phyloP scores from a whole-genome alignment of 805 yeast species.

The Candida hungchunana region DNA sequence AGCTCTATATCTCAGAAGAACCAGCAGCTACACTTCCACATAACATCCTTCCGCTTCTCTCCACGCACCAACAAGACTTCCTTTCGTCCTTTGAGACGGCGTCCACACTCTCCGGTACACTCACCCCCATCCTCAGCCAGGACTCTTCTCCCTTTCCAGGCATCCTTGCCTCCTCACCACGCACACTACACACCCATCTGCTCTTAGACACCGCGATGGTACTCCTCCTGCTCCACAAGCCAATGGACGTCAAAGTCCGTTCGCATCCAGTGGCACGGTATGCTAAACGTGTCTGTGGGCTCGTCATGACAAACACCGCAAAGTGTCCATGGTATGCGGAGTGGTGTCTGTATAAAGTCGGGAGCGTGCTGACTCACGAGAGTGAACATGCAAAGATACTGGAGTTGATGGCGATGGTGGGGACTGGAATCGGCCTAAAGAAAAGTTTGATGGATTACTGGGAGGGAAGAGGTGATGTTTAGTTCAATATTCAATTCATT shows the following conservation, averaged over 20 bases:
- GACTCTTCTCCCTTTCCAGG: conserved; percentile 11
- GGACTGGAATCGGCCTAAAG: no score
- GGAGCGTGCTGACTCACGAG: conserved; percentile 23
- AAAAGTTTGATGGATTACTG: conserved; percentile 29
- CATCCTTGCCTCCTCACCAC: conserved; percentile 5
- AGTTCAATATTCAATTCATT: no score
- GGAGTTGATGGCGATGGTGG: conserved; percentile 18
- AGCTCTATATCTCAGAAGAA: conserved; percentile 1
- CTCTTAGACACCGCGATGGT: conserved; percentile 12
- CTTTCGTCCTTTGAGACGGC: conserved; percentile 6
- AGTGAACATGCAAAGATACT: conserved; percentile 24
- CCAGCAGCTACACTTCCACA: conserved; percentile 4
- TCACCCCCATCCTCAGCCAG: background rate
- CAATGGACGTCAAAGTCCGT: conserved; percentile 12
- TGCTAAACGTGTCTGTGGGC: conserved; percentile 20
- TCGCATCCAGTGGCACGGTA: conserved; percentile 20
- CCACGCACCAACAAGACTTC: conserved; percentile 10
- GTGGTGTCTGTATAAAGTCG: conserved; percentile 19
- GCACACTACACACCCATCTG: conserved; percentile 4
- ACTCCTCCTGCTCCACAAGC: conserved; percentile 10
- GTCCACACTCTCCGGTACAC: background rate
- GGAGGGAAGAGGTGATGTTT: conserved; percentile 20
- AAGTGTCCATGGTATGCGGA: conserved; percentile 13
- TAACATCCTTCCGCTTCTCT: conserved; percentile 9
- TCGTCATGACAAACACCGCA: conserved; percentile 6